Percentiles rank a stretch among this genome's conserved stretches.
phyloP scores from a whole-genome alignment of 345 rosid genomes.

The Boechera divaricarpa region DNA sequence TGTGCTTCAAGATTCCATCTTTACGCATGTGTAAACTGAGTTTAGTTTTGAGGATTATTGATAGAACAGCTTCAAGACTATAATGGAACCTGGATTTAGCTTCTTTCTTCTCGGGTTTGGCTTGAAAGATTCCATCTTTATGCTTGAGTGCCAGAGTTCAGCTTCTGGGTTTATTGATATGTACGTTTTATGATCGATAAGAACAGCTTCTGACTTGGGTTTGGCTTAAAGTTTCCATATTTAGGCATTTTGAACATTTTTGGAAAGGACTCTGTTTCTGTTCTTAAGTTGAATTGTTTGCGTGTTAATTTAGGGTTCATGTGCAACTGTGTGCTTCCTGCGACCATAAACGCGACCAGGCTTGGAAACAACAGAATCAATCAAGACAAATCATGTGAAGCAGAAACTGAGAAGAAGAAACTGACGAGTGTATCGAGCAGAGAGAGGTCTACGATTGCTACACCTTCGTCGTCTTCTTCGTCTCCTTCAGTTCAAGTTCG shows the following conservation, averaged over 20 bases:
- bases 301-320: conserved; percentile 64
- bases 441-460: conserved; percentile 52
- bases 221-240: conserved; percentile 11
- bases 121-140: conserved; percentile 14
- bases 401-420: conserved; percentile 68
- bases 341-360: conserved; percentile 68
- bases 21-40: not conserved
- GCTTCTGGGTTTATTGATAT: conserved; percentile 14
- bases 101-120: not conserved
- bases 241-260: conserved; percentile 19
- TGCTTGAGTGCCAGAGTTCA: conserved; percentile 23
- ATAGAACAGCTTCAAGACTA: not conserved
- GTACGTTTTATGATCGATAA: not conserved
- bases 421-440: conserved; percentile 54
- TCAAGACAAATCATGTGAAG: conserved; percentile 64
- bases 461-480: conserved; percentile 67
- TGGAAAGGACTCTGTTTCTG: conserved; percentile 31
- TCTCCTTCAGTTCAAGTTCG: conserved; percentile 64
- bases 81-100: not conserved
- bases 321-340: conserved; percentile 93
- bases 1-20: conserved; percentile 1
- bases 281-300: conserved; percentile 2
- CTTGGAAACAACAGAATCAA: conserved; percentile 58
- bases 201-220: not conserved
- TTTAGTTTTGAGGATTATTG: conserved; percentile 4